Evolutionary conservation across 371 early-diverging fungal species (phyloP), one percentile per base, ranked within the genome.

Genomic region (Capillidium rhysosporum): DNA sequence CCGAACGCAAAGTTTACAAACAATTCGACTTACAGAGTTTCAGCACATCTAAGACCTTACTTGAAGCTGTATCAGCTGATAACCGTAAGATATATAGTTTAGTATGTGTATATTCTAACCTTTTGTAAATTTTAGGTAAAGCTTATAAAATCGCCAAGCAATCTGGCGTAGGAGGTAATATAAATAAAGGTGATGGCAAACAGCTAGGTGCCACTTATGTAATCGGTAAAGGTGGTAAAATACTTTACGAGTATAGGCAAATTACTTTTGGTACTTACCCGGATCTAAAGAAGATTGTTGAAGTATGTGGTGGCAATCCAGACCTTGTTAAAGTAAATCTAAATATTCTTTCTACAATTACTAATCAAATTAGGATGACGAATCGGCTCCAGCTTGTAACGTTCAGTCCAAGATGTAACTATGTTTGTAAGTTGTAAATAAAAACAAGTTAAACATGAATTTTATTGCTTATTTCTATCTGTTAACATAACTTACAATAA

Each of bases 191-290:
- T 34, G 34, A 34, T 34, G 31, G 31, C 7, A 25, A 14, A 16
- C 48, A 47, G 18, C 16, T 47, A 12, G 51, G 51, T 21, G 51
- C 31, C 18, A 51, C 51, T 9, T 51, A 31, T 21, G 4, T 51
- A 12, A 18, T 51, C 12, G 51, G 16, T 14, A 14, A 28, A 14
- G 51, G 40, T 18, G 40, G 40, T 24, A 25, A 39, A 24, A 24
- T 51, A 39, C 23, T 51, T 1, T 51, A 23, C 24, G 51, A 51
- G 39, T 51, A 30, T 20, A 31, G 14, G 23, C 51, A 51, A n/a
- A 2, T 1, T 2, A 40, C 10, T n/a, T 38, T n/a, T 40, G 38
- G 18, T n/a, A 31, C 28, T 18, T 51, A 51, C 24, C 51, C 51
- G n/a, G 14, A 14, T 9, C 25, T 51, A 2, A 28, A 30, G 4